These are phyloP conservation scores for Kwoniella sp. DNA, from an alignment of 768 basidiomycete species.

Conservation along the genomic window DNA sequence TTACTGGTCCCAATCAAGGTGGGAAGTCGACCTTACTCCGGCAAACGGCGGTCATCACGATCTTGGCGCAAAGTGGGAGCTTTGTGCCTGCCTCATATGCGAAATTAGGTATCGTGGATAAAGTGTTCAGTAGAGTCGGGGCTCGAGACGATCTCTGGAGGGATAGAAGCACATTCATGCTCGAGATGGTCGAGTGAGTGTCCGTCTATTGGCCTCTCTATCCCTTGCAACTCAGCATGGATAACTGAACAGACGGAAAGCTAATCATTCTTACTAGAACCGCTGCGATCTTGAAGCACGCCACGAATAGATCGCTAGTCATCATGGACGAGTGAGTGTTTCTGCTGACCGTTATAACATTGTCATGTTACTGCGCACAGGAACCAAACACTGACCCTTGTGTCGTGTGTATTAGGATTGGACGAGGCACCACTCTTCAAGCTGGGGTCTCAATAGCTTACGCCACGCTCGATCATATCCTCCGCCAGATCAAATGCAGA, in stretches of 20 bases:
- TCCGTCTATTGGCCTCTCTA: too few species aligned
- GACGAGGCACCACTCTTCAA: slow-evolving; percentile 86
- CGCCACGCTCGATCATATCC: slow-evolving; percentile 77
- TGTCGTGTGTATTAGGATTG: slow-evolving; percentile 61
- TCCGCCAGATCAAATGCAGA: slow-evolving; percentile 73
- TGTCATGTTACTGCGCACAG: too few species aligned
- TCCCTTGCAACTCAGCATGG: too few species aligned
- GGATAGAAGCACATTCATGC: slow-evolving; percentile 93
- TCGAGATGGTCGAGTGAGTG: slow-evolving; percentile 56
- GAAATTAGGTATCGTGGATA: slow-evolving; percentile 80
- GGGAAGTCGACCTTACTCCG: slow-evolving; percentile 88
- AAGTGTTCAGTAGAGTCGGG: slow-evolving; percentile 88
- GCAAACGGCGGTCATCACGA: slow-evolving; percentile 83
- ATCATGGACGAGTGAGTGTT: slow-evolving; percentile 83
- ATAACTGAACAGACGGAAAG: neutral
- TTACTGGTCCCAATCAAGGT: slow-evolving; percentile 86
- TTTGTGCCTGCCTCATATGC: slow-evolving; percentile 89
- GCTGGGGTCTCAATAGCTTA: slow-evolving; percentile 95
- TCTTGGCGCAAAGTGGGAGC: slow-evolving; percentile 88
- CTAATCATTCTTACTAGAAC: slow-evolving; percentile 76
- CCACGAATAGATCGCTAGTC: slow-evolving; percentile 84
- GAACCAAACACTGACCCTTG: neutral
- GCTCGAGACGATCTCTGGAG: slow-evolving; percentile 93
- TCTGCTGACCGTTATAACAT: neutral
- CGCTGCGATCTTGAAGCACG: slow-evolving; percentile 80